phyloP scores from a whole-genome alignment of 495 filamentous ascomycete species.

The Cenococcum geophilum region DNA sequence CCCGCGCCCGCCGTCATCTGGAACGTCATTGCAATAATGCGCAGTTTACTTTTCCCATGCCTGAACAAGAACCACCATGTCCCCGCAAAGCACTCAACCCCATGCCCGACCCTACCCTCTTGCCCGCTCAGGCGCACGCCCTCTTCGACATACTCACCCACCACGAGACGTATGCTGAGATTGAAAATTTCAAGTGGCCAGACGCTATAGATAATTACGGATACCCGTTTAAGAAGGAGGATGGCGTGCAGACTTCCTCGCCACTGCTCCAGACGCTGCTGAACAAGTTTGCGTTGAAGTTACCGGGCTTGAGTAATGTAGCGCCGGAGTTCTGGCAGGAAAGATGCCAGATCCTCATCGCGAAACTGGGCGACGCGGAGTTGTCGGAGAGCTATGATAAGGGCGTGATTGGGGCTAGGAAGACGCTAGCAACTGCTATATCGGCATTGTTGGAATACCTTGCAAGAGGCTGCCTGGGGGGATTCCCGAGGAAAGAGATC shows the following conservation, averaged over 20 bases:
- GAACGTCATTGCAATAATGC: too few species aligned
- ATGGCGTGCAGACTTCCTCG: slow-evolving; percentile 40
- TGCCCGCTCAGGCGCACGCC: slow-evolving; percentile 49
- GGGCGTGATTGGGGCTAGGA: slow-evolving; percentile 55
- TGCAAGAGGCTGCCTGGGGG: slow-evolving; percentile 50
- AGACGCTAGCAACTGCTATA: slow-evolving; percentile 58
- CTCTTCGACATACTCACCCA: slow-evolving; percentile 64
- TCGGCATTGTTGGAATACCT: slow-evolving; percentile 55
- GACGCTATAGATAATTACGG: slow-evolving; percentile 52
- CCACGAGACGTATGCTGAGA: slow-evolving; percentile 56
- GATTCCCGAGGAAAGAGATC: slow-evolving; percentile 38
- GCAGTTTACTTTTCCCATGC: neutral
- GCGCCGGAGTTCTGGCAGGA: slow-evolving; percentile 52
- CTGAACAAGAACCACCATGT: neutral
- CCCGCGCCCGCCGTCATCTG: too few species aligned
- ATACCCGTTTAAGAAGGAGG: slow-evolving; percentile 46
- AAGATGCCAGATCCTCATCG: slow-evolving; percentile 42
- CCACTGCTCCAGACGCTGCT: slow-evolving; percentile 56
- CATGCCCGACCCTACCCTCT: slow-evolving; percentile 31
- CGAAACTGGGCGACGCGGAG: slow-evolving; percentile 50
- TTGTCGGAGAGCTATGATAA: slow-evolving; percentile 67
- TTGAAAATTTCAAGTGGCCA: slow-evolving; percentile 53
- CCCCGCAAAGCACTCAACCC: neutral
- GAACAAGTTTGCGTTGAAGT: slow-evolving; percentile 48
- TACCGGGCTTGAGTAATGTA: slow-evolving; percentile 54